Evolutionary conservation across 1,139 yeast genomes (phyloP).

Genomic region (Wickerhamomyces sp.): DNA sequence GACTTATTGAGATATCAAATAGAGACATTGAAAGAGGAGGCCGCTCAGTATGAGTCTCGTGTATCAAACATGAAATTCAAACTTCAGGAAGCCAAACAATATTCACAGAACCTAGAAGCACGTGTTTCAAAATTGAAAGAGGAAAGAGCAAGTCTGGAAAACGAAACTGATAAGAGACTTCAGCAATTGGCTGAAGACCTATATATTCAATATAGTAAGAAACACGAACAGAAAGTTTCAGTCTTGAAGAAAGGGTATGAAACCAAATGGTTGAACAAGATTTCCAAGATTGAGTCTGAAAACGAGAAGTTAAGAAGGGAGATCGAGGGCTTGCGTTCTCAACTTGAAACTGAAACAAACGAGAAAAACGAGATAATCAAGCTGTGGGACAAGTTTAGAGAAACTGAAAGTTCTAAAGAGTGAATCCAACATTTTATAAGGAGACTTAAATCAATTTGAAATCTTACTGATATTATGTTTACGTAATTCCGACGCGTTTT

Average conservation of each 20-base stretch:
- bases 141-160: slow-evolving; percentile 28
- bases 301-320: slow-evolving; percentile 41
- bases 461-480: too few relatives aligned
- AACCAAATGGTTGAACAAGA: slow-evolving; percentile 40
- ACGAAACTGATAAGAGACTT: slow-evolving; percentile 44
- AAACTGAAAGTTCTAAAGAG: slow-evolving; percentile 8
- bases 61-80: slow-evolving; percentile 18
- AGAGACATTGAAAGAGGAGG: slow-evolving; percentile 25
- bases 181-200: slow-evolving; percentile 60
- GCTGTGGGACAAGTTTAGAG: slow-evolving; percentile 43
- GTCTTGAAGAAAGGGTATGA: slow-evolving; percentile 50
- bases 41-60: slow-evolving; percentile 16
- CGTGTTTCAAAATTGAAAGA: slow-evolving; percentile 10
- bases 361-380: slow-evolving; percentile 53
- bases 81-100: slow-evolving; percentile 22
- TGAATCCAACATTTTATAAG: background rate
- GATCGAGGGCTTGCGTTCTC: slow-evolving; percentile 39
- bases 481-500: too few relatives aligned
- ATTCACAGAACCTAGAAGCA: slow-evolving; percentile 5
- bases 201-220: slow-evolving; percentile 62
- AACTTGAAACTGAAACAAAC: slow-evolving; percentile 41
- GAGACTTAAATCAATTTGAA: too few relatives aligned
- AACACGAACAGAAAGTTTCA: slow-evolving; percentile 61
- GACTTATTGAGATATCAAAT: slow-evolving; percentile 20
- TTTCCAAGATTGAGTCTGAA: slow-evolving; percentile 36